Evolutionary conservation across 2,329 filamentous ascomycete genomes (phyloP).

Genomic region (Aspergillus hortae): DNA sequence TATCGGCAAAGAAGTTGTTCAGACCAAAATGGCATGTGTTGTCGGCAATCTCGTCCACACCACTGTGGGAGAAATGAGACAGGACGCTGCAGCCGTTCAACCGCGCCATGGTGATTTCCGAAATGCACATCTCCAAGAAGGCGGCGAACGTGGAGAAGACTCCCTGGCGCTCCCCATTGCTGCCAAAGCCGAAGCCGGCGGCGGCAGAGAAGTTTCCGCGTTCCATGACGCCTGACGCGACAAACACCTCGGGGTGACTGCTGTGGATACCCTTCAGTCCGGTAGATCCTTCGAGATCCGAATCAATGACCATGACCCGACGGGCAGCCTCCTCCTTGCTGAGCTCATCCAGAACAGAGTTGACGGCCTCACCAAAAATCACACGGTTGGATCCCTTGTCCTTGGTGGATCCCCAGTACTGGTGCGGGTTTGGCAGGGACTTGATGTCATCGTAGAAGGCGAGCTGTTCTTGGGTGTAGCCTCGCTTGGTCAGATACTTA

Average conservation of each 20-base stretch:
- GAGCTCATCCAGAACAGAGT: conserved; percentile 32
- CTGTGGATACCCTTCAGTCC: conserved; percentile 36
- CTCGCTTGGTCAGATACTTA: conserved; percentile 36
- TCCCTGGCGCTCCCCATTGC: conserved; percentile 33
- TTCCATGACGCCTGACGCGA: conserved; percentile 40
- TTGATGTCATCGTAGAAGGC: conserved; percentile 35
- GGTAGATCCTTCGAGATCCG: conserved; percentile 39
- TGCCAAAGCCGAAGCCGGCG: conserved; percentile 37
- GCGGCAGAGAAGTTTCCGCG: conserved; percentile 41
- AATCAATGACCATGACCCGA: conserved; percentile 40
- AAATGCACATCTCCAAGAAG: conserved; percentile 40
- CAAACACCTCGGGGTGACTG: conserved; percentile 37
- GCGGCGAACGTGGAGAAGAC: conserved; percentile 42
- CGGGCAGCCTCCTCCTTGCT: conserved; percentile 35
- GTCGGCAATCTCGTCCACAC: conserved; percentile 41
- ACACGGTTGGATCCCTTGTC: conserved; percentile 36
- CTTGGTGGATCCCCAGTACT: conserved; percentile 33
- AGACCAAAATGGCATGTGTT: conserved; percentile 42
- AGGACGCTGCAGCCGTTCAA: conserved; percentile 37
- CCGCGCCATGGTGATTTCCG: conserved; percentile 40
- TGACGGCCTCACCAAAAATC: conserved; percentile 40
- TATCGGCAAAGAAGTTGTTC: conserved; percentile 41
- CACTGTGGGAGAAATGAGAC: conserved; percentile 40
- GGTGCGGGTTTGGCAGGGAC: conserved; percentile 25
- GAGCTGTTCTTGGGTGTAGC: conserved; percentile 32